Evolutionary conservation across 345 rosid genomes (phyloP), one percentile per base, ranked within the genome.

Genomic region (Anacardium occidentale): DNA sequence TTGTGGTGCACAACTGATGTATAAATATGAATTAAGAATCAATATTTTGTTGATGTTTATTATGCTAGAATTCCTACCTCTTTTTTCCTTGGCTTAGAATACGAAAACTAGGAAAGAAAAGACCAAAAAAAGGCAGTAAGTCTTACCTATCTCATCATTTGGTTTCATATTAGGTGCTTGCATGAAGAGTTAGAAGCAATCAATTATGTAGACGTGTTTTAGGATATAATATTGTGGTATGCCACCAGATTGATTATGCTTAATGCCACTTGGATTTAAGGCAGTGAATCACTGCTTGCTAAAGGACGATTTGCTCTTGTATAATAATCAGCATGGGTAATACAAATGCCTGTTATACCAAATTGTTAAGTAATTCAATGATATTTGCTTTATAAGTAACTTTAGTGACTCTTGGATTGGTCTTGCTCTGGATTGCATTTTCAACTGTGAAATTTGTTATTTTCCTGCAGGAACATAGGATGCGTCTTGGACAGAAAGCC

Each of bases 401-500:
- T 21, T 7, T 40, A 40, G 34, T 40, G 20, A 21, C 51, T 7
- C 21, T 8, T 40, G 40, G 14, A 7, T 42, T n/a, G 13, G 34
- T 34, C 37, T 51, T 50, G 4, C 37, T 26, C 24, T 57, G 3
- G 26, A 18, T 29, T 18, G 68, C 71, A 72, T 66, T 40, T 44
- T 69, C 17, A 13, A 73, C 73, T 17, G 24, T 64, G 29, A 69
- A 55, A 64, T 67, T 29, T 65, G 57, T 67, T 67, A 55, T 62
- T 21, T 70, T 62, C 22, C 70, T 32, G 68, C 94, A 94, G 97
- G 97, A 94, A 74, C 94, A 94, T 76, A 83, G 89, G 86, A 89
- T 94, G 94, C 81, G 83, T 34, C 83, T 83, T 6, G 98, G 97
- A 73, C 94, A 94, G 74, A 94, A 94, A 79, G 93, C 96, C 79